These are phyloP conservation scores for Verbena officinalis DNA, from an alignment of 257 asterid genomes.

Conservation along the genomic window DNA sequence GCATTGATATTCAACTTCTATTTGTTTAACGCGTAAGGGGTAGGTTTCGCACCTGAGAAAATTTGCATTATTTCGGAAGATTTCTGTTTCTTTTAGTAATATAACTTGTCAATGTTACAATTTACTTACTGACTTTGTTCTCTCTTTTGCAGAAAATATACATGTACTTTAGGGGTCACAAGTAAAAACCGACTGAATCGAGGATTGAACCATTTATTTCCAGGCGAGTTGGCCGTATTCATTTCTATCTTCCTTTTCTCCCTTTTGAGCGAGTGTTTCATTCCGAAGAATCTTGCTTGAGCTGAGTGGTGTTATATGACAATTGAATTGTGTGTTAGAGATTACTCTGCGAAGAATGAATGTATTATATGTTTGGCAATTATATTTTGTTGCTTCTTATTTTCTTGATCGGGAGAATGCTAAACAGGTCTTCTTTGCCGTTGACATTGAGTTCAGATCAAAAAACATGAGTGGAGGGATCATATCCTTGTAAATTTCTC, in stretches of 20 bases:
- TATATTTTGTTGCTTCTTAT: not conserved
- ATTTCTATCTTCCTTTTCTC: not conserved
- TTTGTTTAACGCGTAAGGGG: too few relatives aligned
- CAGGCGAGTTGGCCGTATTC: slow-evolving; percentile 13
- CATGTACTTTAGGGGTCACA: slow-evolving; percentile 53
- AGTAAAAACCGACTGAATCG: slow-evolving; percentile 31
- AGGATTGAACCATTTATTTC: not conserved
- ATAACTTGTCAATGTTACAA: not conserved
- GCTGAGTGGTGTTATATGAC: not conserved
- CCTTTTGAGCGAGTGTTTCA: not conserved
- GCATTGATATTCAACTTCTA: too few relatives aligned
- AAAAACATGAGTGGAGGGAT: too few relatives aligned
- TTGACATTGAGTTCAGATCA: too few relatives aligned
- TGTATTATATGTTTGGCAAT: not conserved
- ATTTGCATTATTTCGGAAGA: too few relatives aligned
- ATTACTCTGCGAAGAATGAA: not conserved
- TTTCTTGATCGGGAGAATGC: not conserved
- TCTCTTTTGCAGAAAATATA: slow-evolving; percentile 50
- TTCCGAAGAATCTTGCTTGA: not conserved
- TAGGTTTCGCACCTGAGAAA: too few relatives aligned
- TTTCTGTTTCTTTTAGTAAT: too few relatives aligned
- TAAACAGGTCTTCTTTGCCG: not conserved
- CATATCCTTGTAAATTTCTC: too few relatives aligned
- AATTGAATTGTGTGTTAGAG: not conserved
- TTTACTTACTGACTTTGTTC: not conserved